A percentile compares a stretch with the other conserved stretches of the same genome.
Evolutionary conservation across 2,329 filamentous ascomycete species (phyloP).

Genomic region (Beauveria rudraprayagi): DNA sequence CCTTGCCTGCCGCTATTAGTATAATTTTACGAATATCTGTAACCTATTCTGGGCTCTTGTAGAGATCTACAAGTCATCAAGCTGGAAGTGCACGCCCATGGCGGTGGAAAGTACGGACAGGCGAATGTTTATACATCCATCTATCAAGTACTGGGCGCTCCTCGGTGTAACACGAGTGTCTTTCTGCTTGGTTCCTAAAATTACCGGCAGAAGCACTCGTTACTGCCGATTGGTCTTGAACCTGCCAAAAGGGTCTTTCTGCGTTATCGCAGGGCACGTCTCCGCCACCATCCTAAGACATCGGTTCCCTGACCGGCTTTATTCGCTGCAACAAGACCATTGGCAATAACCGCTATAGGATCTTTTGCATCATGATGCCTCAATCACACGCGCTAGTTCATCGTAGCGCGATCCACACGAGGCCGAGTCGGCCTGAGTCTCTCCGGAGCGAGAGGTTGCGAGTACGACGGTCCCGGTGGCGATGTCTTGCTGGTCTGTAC

Average conservation of each 20-base stretch:
- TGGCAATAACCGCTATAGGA: background rate
- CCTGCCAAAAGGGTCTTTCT: background rate
- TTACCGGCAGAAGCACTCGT: background rate
- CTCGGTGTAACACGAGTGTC: background rate
- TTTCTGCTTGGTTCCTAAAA: background rate
- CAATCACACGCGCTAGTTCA: conserved; percentile 4
- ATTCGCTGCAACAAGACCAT: background rate
- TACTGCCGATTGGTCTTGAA: background rate
- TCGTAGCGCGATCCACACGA: background rate
- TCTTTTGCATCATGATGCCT: background rate
- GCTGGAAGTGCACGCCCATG: background rate
- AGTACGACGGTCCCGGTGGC: background rate
- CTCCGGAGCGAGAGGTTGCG: background rate
- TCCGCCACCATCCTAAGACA: conserved; percentile 5
- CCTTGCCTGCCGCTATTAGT: background rate
- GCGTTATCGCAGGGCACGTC: background rate
- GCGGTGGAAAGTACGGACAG: background rate
- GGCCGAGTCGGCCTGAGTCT: background rate
- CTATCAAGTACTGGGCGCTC: background rate
- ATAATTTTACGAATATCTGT: background rate
- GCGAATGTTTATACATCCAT: background rate
- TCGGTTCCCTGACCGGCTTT: background rate
- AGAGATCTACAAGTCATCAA: too few species aligned
- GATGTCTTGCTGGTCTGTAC: background rate
- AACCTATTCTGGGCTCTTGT: background rate